These are phyloP conservation scores for Hypoxylon sp. DNA, from an alignment of 2,329 filamentous ascomycete genomes.

Conservation along the genomic window DNA sequence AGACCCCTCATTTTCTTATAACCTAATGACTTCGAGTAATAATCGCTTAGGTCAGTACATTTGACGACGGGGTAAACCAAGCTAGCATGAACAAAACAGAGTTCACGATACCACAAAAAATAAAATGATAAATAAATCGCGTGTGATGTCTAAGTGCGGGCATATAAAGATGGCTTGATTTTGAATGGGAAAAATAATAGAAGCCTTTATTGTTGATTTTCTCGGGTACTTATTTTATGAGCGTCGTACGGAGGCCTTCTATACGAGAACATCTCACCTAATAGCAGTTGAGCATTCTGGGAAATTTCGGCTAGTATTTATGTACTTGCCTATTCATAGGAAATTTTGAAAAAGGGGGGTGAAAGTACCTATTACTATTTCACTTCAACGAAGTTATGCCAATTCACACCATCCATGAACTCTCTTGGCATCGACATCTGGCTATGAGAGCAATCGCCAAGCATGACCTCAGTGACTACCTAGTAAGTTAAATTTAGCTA, in stretches of 20 bases:
- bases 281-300: background rate
- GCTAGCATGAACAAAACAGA: background rate
- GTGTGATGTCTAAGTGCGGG: background rate
- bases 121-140: background rate
- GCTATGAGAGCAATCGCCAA: background rate
- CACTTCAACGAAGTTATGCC: background rate
- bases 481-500: background rate
- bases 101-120: background rate
- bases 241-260: background rate
- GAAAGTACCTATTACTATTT: background rate
- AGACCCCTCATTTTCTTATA: background rate
- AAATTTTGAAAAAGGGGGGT: too few species aligned
- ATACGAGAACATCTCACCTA: background rate
- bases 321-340: too few species aligned
- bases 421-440: background rate
- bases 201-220: background rate
- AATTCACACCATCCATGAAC: background rate
- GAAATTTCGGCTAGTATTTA: background rate
- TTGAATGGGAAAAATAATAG: background rate
- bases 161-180: background rate
- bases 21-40: background rate
- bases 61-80: background rate
- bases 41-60: background rate
- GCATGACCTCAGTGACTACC: background rate
- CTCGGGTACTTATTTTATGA: slow-evolving; percentile 6